Percentiles rank a stretch among this genome's conserved stretches.
Evolutionary conservation across 768 basidiomycete genomes (phyloP).

Genomic region (Termitomyces titanicus): DNA sequence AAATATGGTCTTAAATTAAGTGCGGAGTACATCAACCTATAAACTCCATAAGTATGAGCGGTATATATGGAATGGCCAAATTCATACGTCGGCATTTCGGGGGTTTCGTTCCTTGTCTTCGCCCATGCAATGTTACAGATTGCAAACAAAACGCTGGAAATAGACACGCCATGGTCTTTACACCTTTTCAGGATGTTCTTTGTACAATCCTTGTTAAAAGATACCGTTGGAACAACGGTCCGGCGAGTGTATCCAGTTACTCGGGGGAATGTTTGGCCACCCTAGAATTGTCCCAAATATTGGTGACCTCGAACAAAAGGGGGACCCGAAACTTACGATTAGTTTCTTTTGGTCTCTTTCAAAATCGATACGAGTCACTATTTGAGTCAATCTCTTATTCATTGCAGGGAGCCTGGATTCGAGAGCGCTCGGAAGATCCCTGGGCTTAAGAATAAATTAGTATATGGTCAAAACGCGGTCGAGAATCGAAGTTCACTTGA

Average conservation of each 20-base stretch:
- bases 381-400: conserved; percentile 35
- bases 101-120: conserved; percentile 37
- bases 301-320: background rate
- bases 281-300: conserved; percentile 35
- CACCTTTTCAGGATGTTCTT: conserved; percentile 64
- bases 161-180: conserved; percentile 68
- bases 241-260: conserved; percentile 38
- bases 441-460: conserved; percentile 7
- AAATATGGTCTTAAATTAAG: conserved; percentile 71
- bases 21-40: conserved; percentile 82
- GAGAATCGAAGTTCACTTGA: conserved; percentile 13
- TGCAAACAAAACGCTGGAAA: conserved; percentile 73
- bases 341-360: conserved; percentile 47
- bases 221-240: conserved; percentile 69
- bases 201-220: conserved; percentile 53
- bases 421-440: conserved; percentile 33
- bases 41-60: background rate
- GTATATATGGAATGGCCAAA: background rate
- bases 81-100: conserved; percentile 51
- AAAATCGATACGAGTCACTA: conserved; percentile 55
- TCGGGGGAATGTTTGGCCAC: conserved; percentile 72
- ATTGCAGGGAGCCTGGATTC: conserved; percentile 45
- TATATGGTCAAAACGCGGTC: background rate
- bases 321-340: conserved; percentile 38
- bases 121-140: conserved; percentile 76